These are phyloP conservation scores for Backusella australiensis DNA, from an alignment of 192 early-diverging fungal species.

Conservation along the genomic window DNA sequence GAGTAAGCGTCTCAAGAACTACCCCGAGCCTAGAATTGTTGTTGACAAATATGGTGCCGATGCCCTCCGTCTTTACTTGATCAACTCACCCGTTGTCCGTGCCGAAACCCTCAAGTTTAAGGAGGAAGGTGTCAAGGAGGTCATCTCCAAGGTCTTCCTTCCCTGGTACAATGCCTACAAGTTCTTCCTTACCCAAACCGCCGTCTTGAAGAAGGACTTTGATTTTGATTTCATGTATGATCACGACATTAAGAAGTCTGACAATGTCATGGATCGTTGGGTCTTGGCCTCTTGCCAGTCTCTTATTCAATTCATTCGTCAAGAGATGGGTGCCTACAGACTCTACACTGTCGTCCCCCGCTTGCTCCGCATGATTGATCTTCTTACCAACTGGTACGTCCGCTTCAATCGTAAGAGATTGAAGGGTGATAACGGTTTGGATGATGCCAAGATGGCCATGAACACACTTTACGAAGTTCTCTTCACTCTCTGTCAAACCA, in stretches of 20 bases:
- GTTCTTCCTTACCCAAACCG: constrained; percentile 92
- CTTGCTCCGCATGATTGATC: constrained; percentile 85
- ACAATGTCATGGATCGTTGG: constrained; percentile 98
- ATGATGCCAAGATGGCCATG: constrained; percentile 82
- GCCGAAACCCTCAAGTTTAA: constrained; percentile 94
- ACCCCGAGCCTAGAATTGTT: constrained; percentile 86
- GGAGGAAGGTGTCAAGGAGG: constrained; percentile 96
- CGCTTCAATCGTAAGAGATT: constrained; percentile 96
- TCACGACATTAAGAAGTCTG: constrained; percentile 60
- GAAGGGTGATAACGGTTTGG: constrained; percentile 92
- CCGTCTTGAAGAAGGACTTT: constrained; percentile 87
- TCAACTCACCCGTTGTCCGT: constrained; percentile 97
- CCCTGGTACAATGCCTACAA: constrained; percentile 99
- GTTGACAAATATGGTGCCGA: constrained; percentile 93
- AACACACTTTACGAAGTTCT: constrained; percentile 97
- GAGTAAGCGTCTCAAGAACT: constrained; percentile 98
- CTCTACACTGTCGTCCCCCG: constrained; percentile 98
- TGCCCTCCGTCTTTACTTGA: constrained; percentile 89
- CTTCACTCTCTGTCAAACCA: constrained; percentile 82
- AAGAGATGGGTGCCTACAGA: constrained; percentile 95
- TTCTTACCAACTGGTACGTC: constrained; percentile 98
- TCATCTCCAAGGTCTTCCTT: constrained; percentile 90
- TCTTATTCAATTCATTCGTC: constrained; percentile 87
- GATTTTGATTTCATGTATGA: constrained; percentile 81
- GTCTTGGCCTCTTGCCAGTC: constrained; percentile 93